Evolutionary conservation across 345 rosid species (phyloP), one percentile per base, ranked within the genome.

Genomic region (Hibiscus trionum): DNA sequence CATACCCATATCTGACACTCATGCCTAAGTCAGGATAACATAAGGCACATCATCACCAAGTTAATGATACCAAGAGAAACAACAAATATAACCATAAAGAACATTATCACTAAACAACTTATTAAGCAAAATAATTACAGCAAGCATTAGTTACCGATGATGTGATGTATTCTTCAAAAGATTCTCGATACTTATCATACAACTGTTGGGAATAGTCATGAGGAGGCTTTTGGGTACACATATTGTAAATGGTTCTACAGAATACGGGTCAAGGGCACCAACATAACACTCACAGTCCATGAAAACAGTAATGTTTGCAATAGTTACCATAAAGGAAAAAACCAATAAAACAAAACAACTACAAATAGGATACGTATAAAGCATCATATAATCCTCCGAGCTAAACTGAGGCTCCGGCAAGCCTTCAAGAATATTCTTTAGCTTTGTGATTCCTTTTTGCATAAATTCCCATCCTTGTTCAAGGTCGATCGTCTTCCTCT

Each of bases 151-250:
- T 79, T 55, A 89, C 95, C 71, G 72, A 76, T 35, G 85, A 73
- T 31, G 72, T 76, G 65, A 88, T 86, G 46, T 90, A 88, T 37
- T 77, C 91, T 73, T 86, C 84, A 74, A 88, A 84, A 14, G 83
- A 79, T 67, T 84, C 88, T 76, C 64, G 72, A 77, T 85, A 90
- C 77, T 84, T 88, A 57, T 86, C 85, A 58, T 90, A 90, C 42
- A 90, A 86, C 81, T 88, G 90, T 24, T 88, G 86, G 1, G 96
- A 85, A 72, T 85, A 88, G 56, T 90, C 88, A 12, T 85, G 80
- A 17, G 90, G 89, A 0, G 93, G 86, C 84, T 83, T 86, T 67
- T 90, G 90, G 1, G 89, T 83, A 37, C 93, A 90, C 92, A 90
- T 86, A 61, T 88, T 85, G 70, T 88, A 90, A 70, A 90, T 83